Evolutionary conservation across 208 protist genomes (phyloP), one percentile per base, ranked within the genome.

Genomic region (Vickermania ingenoplastis): DNA sequence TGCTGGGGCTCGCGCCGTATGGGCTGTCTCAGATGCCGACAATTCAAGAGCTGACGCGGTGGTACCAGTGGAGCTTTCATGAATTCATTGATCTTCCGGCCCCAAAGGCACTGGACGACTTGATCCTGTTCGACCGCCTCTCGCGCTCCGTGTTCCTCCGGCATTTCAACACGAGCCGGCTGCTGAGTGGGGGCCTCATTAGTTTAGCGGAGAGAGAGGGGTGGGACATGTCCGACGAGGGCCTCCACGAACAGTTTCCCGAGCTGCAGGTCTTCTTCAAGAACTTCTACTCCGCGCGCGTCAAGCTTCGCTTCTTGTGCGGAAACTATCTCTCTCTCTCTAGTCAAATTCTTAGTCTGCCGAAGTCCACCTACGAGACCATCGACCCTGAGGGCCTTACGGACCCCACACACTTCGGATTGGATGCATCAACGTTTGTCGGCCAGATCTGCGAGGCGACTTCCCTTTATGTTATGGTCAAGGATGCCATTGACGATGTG

Each of bases 281-380:
- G 25, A 64, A 67, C 0, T 86, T 90, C 52, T 84, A 76, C 69
- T 72, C 66, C 1, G 71, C 51, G 4, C 72, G 83, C 3, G 80
- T 83, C 0, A 63, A 64, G 14, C 59, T 90, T 2, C 79, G 83
- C 21, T 85, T 90, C 59, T 48, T 90, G 1, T 56, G 83, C 7
- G 79, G 78, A 13, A 86, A 90, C 52, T 90, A 86, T 57, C 70
- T 90, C 67, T 80, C 86, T 50, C 65, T 90, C 7, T 89, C 82
- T 0, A 83, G 65, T 11, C 67, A 79, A 50, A 81, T 89, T 59
- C 64, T 89, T 0, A 28, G 71, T 7, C 52, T 89, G 3, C 53
- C 75, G 17, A 56, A 51, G 21, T 63, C 69, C 5, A 41, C 61
- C 21, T 75, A 71, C 31, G 24, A 62, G 23, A 22, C 56, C 2